Evolutionary conservation across 768 basidiomycete genomes (phyloP).

Genomic region (Stropharia rugosoannulata): DNA sequence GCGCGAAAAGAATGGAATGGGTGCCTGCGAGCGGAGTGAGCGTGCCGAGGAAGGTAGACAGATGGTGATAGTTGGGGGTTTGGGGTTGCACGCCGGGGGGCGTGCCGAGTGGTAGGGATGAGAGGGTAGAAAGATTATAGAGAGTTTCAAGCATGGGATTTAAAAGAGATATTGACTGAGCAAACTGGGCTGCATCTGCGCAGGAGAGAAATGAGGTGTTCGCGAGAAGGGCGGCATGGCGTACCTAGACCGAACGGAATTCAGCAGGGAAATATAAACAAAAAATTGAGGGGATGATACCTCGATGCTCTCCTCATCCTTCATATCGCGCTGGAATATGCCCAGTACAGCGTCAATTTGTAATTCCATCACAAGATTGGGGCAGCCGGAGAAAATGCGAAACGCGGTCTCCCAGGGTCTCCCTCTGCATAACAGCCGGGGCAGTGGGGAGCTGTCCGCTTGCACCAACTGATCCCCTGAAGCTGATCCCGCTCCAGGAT

Average conservation of each 20-base stretch:
- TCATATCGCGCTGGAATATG: conserved; percentile 66
- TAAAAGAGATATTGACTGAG: conserved; percentile 59
- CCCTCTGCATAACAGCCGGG: conserved; percentile 35
- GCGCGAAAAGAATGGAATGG: conserved; percentile 69
- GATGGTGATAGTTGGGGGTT: conserved; percentile 41
- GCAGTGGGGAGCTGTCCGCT: conserved; percentile 9
- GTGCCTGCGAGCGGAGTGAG: conserved; percentile 71
- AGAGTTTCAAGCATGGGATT: conserved; percentile 77
- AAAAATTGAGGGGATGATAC: conserved; percentile 28
- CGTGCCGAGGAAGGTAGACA: conserved; percentile 65
- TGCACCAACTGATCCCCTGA: conserved; percentile 11
- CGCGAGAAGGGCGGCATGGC: conserved; percentile 70
- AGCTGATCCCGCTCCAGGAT: background rate
- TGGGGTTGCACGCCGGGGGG: conserved; percentile 16
- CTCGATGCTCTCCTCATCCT: conserved; percentile 65
- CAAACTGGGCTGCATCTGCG: conserved; percentile 58
- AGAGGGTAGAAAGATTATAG: conserved; percentile 47
- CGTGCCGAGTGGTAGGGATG: conserved; percentile 25
- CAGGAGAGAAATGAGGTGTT: conserved; percentile 68
- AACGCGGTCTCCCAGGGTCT: conserved; percentile 74
- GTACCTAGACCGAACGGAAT: conserved; percentile 45
- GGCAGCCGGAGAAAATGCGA: conserved; percentile 69
- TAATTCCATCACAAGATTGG: conserved; percentile 75
- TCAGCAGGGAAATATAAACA: background rate
- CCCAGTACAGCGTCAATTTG: conserved; percentile 67